Percentiles rank a stretch among this genome's conserved stretches.
phyloP scores from a whole-genome alignment of 805 yeast genomes.

The Kuraishia ogatae region DNA sequence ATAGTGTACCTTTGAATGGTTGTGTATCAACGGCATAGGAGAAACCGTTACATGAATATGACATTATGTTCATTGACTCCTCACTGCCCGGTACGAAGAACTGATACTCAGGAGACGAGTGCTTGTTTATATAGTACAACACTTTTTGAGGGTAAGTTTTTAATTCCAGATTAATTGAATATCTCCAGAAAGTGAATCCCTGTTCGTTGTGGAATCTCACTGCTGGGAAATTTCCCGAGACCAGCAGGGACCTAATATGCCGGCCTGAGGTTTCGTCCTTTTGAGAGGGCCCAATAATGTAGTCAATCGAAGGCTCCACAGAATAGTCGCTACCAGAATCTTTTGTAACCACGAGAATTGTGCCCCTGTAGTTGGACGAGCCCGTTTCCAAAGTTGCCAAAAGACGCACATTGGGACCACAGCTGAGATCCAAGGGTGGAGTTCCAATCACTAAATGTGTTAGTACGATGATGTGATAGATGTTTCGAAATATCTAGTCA shows the following conservation, averaged over 20 bases:
- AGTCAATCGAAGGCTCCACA: constrained; percentile 19
- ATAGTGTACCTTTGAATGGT: constrained; percentile 63
- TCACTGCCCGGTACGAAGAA: constrained; percentile 60
- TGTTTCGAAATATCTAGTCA: no score
- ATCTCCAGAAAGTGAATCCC: constrained; percentile 60
- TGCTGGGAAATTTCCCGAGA: constrained; percentile 39
- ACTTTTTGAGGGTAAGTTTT: constrained; percentile 47
- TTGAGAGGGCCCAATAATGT: constrained; percentile 25
- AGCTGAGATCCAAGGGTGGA: constrained; percentile 34
- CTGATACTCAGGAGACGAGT: constrained; percentile 32
- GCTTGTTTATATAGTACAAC: constrained; percentile 49
- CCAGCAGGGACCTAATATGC: constrained; percentile 2
- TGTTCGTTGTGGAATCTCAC: constrained; percentile 30
- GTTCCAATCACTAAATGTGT: constrained; percentile 10
- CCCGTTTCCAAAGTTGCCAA: constrained; percentile 51
- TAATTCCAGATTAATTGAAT: constrained; percentile 42
- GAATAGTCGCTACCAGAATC: constrained; percentile 21
- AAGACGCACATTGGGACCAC: constrained; percentile 76
- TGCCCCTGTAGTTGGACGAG: constrained; percentile 50
- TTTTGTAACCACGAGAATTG: constrained; percentile 55
- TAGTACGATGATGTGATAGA: background rate
- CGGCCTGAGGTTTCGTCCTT: constrained; percentile 7
- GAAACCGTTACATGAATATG: constrained; percentile 89
- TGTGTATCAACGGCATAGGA: constrained; percentile 63
- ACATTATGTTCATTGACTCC: constrained; percentile 73